Conservation (phyloP, 2,329 filamentous ascomycete genomes). For the Colletotrichum tamarilloi region DNA sequence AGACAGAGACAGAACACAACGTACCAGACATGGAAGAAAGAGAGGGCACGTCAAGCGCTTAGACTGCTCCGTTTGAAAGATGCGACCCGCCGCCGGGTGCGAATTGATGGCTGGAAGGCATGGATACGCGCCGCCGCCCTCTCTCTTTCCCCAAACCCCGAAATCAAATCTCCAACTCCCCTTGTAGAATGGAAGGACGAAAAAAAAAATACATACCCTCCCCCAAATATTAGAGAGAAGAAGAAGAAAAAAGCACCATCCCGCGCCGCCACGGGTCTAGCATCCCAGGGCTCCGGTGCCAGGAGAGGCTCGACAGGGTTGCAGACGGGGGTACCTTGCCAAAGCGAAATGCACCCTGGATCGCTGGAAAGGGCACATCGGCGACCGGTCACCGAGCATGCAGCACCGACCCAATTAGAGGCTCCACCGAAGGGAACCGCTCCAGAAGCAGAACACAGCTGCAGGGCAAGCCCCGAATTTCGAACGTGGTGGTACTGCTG, state of each 20-base stretch:
- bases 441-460: conserved; percentile 6
- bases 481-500: not conserved
- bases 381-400: conserved; percentile 33
- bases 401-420: conserved; percentile 22
- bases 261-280: conserved; percentile 6
- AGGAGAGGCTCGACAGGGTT: conserved; percentile 5
- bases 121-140: not conserved
- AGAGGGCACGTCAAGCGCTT: not conserved
- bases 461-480: conserved; percentile 12
- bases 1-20: not conserved
- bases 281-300: conserved; percentile 26
- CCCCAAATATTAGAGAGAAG: not conserved
- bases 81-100: not conserved
- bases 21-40: not conserved
- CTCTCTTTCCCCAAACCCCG: not conserved
- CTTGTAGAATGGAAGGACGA: no score
- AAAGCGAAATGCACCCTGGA: not conserved
- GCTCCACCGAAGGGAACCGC: conserved; percentile 25
- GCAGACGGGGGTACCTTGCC: not conserved
- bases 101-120: not conserved
- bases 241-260: not conserved
- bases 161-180: not conserved
- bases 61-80: not conserved
- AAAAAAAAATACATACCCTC: not conserved
- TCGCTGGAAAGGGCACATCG: conserved; percentile 13